phyloP scores from a whole-genome alignment of 768 basidiomycete genomes.

The Xerocomus brunneocitrinus region DNA sequence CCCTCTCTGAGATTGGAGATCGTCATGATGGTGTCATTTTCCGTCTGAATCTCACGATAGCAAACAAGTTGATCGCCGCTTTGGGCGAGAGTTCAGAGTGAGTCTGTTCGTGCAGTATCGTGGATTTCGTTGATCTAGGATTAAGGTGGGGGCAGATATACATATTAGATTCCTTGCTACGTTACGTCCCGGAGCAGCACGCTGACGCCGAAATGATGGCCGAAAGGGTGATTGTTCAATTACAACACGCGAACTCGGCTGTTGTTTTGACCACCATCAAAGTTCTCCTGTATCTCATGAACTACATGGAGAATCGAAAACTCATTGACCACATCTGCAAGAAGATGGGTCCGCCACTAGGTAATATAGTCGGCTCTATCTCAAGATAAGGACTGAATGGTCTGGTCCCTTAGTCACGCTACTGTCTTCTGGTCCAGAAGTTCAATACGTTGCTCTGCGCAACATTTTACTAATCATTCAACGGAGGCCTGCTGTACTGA shows the following conservation, averaged over 20 bases:
- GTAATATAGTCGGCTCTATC: slow-evolving; percentile 35
- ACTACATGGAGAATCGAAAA: slow-evolving; percentile 91
- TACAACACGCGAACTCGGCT: slow-evolving; percentile 98
- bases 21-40: slow-evolving; percentile 92
- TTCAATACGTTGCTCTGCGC: slow-evolving; percentile 95
- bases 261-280: slow-evolving; percentile 99
- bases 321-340: slow-evolving; percentile 88
- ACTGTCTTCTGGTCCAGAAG: slow-evolving; percentile 94
- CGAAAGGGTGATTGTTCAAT: slow-evolving; percentile 89
- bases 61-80: slow-evolving; percentile 86
- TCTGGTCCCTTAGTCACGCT: slow-evolving; percentile 64
- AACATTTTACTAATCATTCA: slow-evolving; percentile 98
- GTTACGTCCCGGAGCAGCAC: slow-evolving; percentile 87
- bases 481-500: slow-evolving; percentile 83
- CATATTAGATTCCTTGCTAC: slow-evolving; percentile 89
- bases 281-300: slow-evolving; percentile 93
- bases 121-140: slow-evolving; percentile 9
- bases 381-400: slow-evolving; percentile 1
- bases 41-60: slow-evolving; percentile 79
- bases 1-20: slow-evolving; percentile 95
- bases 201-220: slow-evolving; percentile 90
- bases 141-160: slow-evolving; percentile 98
- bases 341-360: slow-evolving; percentile 97
- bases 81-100: slow-evolving; percentile 97
- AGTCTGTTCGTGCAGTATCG: slow-evolving; percentile 31